Evolutionary conservation across 2,329 filamentous ascomycete species (phyloP).

Genomic region (Claviceps cyperi): DNA sequence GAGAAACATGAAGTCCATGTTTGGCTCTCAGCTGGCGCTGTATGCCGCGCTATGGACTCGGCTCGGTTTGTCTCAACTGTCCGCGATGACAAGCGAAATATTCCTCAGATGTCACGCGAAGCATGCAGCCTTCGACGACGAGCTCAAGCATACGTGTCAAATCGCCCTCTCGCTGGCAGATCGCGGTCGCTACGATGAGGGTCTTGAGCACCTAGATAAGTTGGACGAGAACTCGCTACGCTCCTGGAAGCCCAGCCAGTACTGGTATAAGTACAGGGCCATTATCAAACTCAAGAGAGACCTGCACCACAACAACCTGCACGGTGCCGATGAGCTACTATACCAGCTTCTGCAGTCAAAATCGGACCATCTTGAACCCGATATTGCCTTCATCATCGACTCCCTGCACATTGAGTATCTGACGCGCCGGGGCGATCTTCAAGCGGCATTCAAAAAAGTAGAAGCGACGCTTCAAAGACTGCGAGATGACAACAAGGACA

Average conservation of each 20-base stretch:
- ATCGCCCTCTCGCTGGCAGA: slow-evolving; percentile 47
- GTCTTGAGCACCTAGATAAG: slow-evolving; percentile 27
- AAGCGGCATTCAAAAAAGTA: slow-evolving; percentile 32
- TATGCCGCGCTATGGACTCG: slow-evolving; percentile 61
- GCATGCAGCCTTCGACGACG: slow-evolving; percentile 53
- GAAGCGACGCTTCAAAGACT: slow-evolving; percentile 28
- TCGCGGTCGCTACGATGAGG: slow-evolving; percentile 56
- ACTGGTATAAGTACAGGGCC: slow-evolving; percentile 51
- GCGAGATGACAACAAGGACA: slow-evolving; percentile 31
- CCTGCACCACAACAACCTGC: slow-evolving; percentile 39
- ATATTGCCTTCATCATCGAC: slow-evolving; percentile 36
- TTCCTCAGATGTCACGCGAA: slow-evolving; percentile 59
- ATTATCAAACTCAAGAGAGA: slow-evolving; percentile 51
- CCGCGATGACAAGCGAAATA: slow-evolving; percentile 51
- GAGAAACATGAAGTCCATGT: slow-evolving; percentile 56
- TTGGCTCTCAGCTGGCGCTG: slow-evolving; percentile 61
- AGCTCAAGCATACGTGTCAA: slow-evolving; percentile 59
- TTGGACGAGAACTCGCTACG: slow-evolving; percentile 48
- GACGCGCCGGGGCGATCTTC: slow-evolving; percentile 31
- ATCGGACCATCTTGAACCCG: slow-evolving; percentile 35
- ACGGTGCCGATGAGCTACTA: slow-evolving; percentile 36
- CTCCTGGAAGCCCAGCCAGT: slow-evolving; percentile 65
- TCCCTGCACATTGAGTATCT: slow-evolving; percentile 38
- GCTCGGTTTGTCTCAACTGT: slow-evolving; percentile 46
- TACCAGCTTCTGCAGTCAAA: slow-evolving; percentile 37